These are phyloP conservation scores for Cutaneotrichosporon daszewskae DNA, from an alignment of 1,284 basidiomycete species.

Conservation along the genomic window DNA sequence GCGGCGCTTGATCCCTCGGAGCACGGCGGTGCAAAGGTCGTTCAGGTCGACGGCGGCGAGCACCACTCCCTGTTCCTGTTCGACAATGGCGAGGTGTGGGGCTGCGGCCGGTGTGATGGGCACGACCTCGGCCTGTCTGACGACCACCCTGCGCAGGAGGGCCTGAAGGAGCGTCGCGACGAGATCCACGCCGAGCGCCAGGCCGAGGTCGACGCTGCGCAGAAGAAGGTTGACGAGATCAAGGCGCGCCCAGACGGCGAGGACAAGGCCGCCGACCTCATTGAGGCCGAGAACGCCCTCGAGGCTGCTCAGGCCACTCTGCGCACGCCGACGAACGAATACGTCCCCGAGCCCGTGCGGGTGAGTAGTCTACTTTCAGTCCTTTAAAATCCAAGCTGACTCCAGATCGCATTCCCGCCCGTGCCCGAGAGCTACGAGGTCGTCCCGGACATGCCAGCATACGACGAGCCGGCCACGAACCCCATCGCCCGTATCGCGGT, in stretches of 20 bases:
- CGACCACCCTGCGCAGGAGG: conserved; percentile 56
- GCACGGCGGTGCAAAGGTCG: conserved; percentile 63
- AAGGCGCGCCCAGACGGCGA: conserved; percentile 8
- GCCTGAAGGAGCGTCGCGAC: conserved; percentile 39
- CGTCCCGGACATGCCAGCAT: conserved; percentile 46
- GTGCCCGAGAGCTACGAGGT: conserved; percentile 48
- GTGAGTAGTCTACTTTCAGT: conserved; percentile 25
- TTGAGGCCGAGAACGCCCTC: conserved; percentile 23
- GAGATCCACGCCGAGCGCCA: conserved; percentile 40
- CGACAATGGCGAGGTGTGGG: conserved; percentile 73
- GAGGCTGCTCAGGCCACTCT: conserved; percentile 48
- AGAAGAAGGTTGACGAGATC: conserved; percentile 25
- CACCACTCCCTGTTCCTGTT: conserved; percentile 86
- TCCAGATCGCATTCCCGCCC: conserved; percentile 60
- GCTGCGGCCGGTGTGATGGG: conserved; percentile 70
- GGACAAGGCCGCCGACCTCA: conserved; percentile 18
- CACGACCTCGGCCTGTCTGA: conserved; percentile 69
- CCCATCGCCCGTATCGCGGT: conserved; percentile 67
- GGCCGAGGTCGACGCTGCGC: conserved; percentile 23
- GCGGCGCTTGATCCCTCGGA: conserved; percentile 60
- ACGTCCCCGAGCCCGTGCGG: conserved; percentile 51
- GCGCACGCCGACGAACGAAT: conserved; percentile 55
- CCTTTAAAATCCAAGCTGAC: conserved; percentile 4
- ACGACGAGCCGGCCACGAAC: conserved; percentile 51
- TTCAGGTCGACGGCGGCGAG: conserved; percentile 58